A percentile compares a stretch with the other conserved stretches of the same genome.
These are phyloP conservation scores for Phytophthora fragariae DNA, from an alignment of 352 stramenopile species.

Conservation along the genomic window DNA sequence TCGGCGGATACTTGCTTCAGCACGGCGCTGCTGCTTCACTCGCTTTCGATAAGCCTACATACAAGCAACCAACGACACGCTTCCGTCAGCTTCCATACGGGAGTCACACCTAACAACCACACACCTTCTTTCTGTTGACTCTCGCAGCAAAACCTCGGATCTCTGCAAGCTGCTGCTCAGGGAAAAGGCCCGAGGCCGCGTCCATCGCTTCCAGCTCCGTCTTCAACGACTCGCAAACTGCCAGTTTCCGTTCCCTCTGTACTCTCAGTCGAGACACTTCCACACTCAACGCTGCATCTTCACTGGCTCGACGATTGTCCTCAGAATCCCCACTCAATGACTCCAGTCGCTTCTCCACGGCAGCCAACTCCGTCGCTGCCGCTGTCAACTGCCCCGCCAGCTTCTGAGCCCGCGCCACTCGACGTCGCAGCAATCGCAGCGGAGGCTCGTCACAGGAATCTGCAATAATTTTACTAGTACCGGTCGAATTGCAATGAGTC, in stretches of 20 bases:
- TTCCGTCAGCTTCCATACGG: background rate
- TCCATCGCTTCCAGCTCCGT: constrained; percentile 35
- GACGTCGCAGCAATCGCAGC: constrained; percentile 31
- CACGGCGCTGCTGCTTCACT: constrained; percentile 29
- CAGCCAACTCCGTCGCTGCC: constrained; percentile 26
- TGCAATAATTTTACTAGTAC: background rate
- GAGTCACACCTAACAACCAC: background rate
- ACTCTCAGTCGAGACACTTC: constrained; percentile 21
- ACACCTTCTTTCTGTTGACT: constrained; percentile 47
- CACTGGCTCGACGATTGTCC: background rate
- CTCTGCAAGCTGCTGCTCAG: constrained; percentile 21
- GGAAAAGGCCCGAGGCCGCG: constrained; percentile 29
- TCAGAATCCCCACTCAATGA: background rate
- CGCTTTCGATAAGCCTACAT: constrained; percentile 42
- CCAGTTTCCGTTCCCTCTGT: constrained; percentile 34
- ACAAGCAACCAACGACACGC: background rate
- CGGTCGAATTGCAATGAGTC: constrained; percentile 23
- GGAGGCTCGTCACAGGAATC: constrained; percentile 18
- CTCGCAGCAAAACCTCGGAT: constrained; percentile 32
- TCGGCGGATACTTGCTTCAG: constrained; percentile 27
- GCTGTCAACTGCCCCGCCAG: constrained; percentile 31
- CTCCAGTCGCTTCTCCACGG: constrained; percentile 33
- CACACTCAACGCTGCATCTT: background rate
- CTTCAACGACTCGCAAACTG: constrained; percentile 36
- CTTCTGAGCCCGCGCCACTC: constrained; percentile 28